These are phyloP conservation scores for Nematodospora valgi DNA, from an alignment of 805 yeast genomes.

Conservation along the genomic window DNA sequence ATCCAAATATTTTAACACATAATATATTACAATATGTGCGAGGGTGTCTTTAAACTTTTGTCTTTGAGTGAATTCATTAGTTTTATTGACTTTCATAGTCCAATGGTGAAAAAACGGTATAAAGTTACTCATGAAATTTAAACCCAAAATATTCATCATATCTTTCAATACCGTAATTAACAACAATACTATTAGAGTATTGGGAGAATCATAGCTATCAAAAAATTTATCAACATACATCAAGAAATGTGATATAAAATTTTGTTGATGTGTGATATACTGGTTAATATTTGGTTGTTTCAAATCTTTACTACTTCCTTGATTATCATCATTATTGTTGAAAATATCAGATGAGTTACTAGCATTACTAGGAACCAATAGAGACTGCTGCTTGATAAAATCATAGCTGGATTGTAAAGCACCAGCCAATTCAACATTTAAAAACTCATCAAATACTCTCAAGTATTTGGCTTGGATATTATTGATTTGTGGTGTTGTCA, in stretches of 20 bases:
- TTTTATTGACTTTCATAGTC: slow-evolving; percentile 23
- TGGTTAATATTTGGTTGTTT: slow-evolving; percentile 40
- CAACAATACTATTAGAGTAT: slow-evolving; percentile 20
- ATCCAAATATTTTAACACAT: slow-evolving; percentile 25
- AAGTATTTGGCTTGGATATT: slow-evolving; percentile 39
- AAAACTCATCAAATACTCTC: slow-evolving; percentile 32
- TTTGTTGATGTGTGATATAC: slow-evolving; percentile 39
- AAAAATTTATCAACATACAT: slow-evolving; percentile 32
- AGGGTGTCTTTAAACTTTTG: slow-evolving; percentile 27
- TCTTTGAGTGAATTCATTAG: slow-evolving; percentile 7
- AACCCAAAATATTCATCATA: slow-evolving; percentile 36
- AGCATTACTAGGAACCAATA: slow-evolving; percentile 5
- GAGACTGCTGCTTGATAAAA: slow-evolving; percentile 2
- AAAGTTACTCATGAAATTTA: slow-evolving; percentile 44
- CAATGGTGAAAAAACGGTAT: slow-evolving; percentile 46
- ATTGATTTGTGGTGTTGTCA: slow-evolving; percentile 22
- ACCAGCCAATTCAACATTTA: slow-evolving; percentile 25
- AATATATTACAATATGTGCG: slow-evolving; percentile 27
- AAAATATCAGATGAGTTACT: slow-evolving; percentile 1
- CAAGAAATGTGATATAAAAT: slow-evolving; percentile 38
- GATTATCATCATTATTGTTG: slow-evolving; percentile 1
- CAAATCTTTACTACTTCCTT: slow-evolving; percentile 12
- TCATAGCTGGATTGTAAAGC: slow-evolving; percentile 1
- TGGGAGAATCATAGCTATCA: slow-evolving; percentile 18
- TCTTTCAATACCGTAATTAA: slow-evolving; percentile 19